phyloP scores from a whole-genome alignment of 805 yeast genomes.

The Kregervanrija pseudodelftensis region DNA sequence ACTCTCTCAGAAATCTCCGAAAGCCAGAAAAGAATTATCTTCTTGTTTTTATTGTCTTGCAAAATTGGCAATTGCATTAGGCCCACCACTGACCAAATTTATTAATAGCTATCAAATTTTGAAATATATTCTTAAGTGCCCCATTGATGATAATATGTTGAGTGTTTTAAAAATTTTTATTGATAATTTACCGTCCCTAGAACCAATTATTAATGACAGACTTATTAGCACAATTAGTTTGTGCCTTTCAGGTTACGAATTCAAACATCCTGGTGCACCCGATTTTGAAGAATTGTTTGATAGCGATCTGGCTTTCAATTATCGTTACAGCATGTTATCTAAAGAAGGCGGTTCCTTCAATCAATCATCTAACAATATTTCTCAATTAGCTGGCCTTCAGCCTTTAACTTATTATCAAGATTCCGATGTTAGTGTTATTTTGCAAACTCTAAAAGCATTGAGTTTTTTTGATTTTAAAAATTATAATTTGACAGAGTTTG shows the following conservation, averaged over 20 bases:
- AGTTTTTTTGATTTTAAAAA: conserved; percentile 68
- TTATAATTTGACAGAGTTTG: conserved; percentile 79
- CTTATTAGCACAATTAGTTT: conserved; percentile 64
- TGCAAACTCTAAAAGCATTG: conserved; percentile 75
- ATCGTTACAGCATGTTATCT: conserved; percentile 64
- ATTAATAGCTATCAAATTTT: conserved; percentile 68
- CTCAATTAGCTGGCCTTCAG: conserved; percentile 16
- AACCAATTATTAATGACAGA: conserved; percentile 62
- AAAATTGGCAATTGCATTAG: conserved; percentile 79
- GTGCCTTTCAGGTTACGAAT: conserved; percentile 74
- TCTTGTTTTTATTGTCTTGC: conserved; percentile 87
- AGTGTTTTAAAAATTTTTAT: conserved; percentile 63
- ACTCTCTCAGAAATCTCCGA: conserved; percentile 50
- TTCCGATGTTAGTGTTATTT: conserved; percentile 38
- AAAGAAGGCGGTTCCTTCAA: conserved; percentile 50
- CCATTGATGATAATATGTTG: conserved; percentile 78
- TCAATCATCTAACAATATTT: conserved; percentile 13
- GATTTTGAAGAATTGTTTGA: conserved; percentile 53
- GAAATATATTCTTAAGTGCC: conserved; percentile 72
- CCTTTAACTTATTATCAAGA: conserved; percentile 21
- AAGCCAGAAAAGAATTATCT: conserved; percentile 65
- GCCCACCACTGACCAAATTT: conserved; percentile 88
- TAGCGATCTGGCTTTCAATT: conserved; percentile 62
- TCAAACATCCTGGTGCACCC: conserved; percentile 83
- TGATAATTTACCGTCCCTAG: conserved; percentile 71